Base-by-base conservation (phyloP, 495 filamentous ascomycete genomes). In the Hypoxylon fuscum region DNA sequence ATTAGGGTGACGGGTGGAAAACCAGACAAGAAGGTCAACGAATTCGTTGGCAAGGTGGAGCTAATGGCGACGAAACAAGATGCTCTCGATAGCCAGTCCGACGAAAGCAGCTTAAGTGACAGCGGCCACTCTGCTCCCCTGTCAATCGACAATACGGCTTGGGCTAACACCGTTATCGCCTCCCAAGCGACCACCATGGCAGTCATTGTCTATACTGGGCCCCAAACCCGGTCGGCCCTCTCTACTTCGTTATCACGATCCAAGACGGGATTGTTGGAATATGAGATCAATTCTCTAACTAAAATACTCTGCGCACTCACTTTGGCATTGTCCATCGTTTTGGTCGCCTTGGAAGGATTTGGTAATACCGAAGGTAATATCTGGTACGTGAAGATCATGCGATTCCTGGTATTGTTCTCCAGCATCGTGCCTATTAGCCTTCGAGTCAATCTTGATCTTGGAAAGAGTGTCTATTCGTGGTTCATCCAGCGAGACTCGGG, bases 351-450 rank as follows among this genome's bases (percentile, higher is more conserved):
- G 27, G 87, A 96, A 76, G 87, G 90, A 0, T 91, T 96, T 59
- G 79, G 90, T 53, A 86, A 84, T 38, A 85, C 85, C 5, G 76
- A 81, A 37, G 79, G 77, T 4, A 81, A 80, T 55, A 76, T 80
- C 27, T 99, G 96, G 96, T 98, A 97, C 71, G 83, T 98, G 45
- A 90, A 95, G 44, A 96, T 98, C 62, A 92, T 95, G 83, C 87
- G 92, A 34, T 99, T 97, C 73, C 76, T 99, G 46, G 95, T 99
- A 55, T 81, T 99, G n/a, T 99, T 97, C 79, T 97, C 93, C 6
- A 97, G 93, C 1, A 98, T 99, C 70, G 95, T 99, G 41, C 96
- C 96, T 6, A 97, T 99, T 77, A 96, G 91, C 72, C 81, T 99
- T 52, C 86, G 95, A 12, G 95, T 99, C 49, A 99, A 99, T 62